Evolutionary conservation across 495 filamentous ascomycete genomes (phyloP).

Genomic region (Penicillium psychrofluorescens): DNA sequence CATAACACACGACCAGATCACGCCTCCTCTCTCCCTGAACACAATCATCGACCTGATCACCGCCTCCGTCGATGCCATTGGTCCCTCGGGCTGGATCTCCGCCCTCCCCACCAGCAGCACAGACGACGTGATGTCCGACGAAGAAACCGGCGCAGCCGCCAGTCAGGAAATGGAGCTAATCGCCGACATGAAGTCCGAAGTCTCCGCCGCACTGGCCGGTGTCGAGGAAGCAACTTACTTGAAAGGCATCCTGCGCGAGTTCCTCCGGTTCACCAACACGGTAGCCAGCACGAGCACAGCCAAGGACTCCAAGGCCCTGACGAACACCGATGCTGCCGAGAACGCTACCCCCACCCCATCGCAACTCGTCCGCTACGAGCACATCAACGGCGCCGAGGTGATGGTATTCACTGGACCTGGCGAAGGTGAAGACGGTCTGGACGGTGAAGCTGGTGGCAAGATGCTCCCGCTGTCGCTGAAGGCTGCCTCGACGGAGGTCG

Average conservation of each 20-base stretch:
- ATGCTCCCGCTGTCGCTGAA: slow-evolving; percentile 66
- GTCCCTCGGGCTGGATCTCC: slow-evolving; percentile 72
- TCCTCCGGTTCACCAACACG: slow-evolving; percentile 56
- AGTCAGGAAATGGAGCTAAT: slow-evolving; percentile 54
- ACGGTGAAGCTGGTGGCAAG: slow-evolving; percentile 30
- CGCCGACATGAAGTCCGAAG: slow-evolving; percentile 59
- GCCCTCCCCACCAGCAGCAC: slow-evolving; percentile 22
- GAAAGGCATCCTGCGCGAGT: slow-evolving; percentile 59
- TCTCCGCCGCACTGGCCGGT: slow-evolving; percentile 69
- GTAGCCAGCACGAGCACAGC: slow-evolving; percentile 13
- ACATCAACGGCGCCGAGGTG: slow-evolving; percentile 37
- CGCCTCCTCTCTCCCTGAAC: slow-evolving; percentile 41
- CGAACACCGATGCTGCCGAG: slow-evolving; percentile 1
- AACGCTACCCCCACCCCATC: slow-evolving; percentile 7
- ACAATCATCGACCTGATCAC: slow-evolving; percentile 60
- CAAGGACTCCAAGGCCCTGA: slow-evolving; percentile 4
- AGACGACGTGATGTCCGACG: slow-evolving; percentile 5
- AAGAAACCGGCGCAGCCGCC: slow-evolving; percentile 35
- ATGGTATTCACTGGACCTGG: slow-evolving; percentile 27
- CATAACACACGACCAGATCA: slow-evolving; percentile 43
- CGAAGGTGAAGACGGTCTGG: slow-evolving; percentile 26
- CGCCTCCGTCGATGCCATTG: slow-evolving; percentile 77
- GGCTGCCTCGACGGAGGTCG: slow-evolving; percentile 52
- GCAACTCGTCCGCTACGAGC: slow-evolving; percentile 28
- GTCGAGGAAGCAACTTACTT: slow-evolving; percentile 67